Base-by-base conservation (phyloP, 163 green algal species). In the Chlamydomonas reinhardtii region DNA sequence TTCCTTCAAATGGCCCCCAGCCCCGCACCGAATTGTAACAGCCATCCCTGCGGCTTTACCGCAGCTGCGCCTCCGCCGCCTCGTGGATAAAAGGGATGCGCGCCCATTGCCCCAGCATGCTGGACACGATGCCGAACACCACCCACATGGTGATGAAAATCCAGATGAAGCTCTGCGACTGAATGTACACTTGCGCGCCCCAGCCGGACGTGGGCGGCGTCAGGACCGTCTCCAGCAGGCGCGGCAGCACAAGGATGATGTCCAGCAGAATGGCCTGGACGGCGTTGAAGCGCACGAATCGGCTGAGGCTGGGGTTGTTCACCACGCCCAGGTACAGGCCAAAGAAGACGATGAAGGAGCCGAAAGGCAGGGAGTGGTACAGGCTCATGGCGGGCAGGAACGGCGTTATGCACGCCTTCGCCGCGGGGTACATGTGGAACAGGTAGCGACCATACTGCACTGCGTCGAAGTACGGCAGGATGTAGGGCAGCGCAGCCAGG, bases 211-310 rank as follows among this genome's bases (percentile, higher is more conserved):
- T 88, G 25, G 92, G 92, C 20, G 90, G 88, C 31, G 80, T 88
- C 34, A 94, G 56, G 20, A 95, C 78, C 1, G 66, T 89, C 86
- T 93, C 91, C 43, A 92, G 62, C 34, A 94, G 86, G 15, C 92
- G 86, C 14, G 92, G 92, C 39, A 95, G 80, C 35, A 98, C 97
- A 16, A 99, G 93, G 17, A 98, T 76, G 74, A 99, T 97, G 85
- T 99, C 96, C 29, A 99, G 91, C 66, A 99, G 90, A 22, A 99
- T 91, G 20, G 97, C 95, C 87, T 98, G 96, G 94, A 98, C 95
- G 16, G 87, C 81, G 70, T 91, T 88, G 80, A 91, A 90, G n/a
- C 86, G 78, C 25, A 89, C 89, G 78, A 94, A 95, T 4, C 97
- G 90, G 32, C 74, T 91, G 80, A 96, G 92, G 52, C 66, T 92